Conservation (phyloP, 2,329 filamentous ascomycete genomes). For the Stagonosporopsis tanaceti region DNA sequence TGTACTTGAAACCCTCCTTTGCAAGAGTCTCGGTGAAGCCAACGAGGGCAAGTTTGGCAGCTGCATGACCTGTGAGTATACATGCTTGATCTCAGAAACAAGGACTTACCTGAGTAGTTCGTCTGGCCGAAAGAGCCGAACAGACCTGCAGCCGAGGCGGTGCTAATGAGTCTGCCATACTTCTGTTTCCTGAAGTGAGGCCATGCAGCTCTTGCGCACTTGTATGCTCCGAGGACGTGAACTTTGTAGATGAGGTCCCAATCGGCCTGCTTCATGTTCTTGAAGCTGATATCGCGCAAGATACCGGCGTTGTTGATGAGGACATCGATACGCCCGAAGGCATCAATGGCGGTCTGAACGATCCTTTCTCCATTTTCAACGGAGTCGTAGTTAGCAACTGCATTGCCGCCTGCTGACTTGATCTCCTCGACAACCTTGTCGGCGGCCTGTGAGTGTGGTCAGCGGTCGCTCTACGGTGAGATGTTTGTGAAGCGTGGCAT, state of each 20-base stretch:
- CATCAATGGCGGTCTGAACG: constrained; percentile 84
- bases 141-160: constrained; percentile 91
- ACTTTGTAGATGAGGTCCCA: constrained; percentile 96
- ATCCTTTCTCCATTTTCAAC: constrained; percentile 94
- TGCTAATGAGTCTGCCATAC: constrained; percentile 96
- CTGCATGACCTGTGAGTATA: constrained; percentile 50
- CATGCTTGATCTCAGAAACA: constrained; percentile 21
- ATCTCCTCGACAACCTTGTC: constrained; percentile 86
- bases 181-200: constrained; percentile 98
- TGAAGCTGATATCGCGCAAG: constrained; percentile 93
- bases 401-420: constrained; percentile 88
- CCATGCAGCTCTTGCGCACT: constrained; percentile 94
- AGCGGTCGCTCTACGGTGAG: constrained; percentile 12
- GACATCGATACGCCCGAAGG: constrained; percentile 87
- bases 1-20: constrained; percentile 97
- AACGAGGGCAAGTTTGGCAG: constrained; percentile 93
- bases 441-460: constrained; percentile 66
- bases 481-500: constrained; percentile 6
- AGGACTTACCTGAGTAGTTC: constrained; percentile 80
- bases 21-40: constrained; percentile 98
- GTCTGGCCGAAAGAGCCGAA: constrained; percentile 96
- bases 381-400: constrained; percentile 95
- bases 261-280: constrained; percentile 97
- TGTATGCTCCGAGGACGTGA: constrained; percentile 93
- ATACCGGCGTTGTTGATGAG: constrained; percentile 99